A percentile compares a stretch with the other conserved stretches of the same genome.
phyloP scores from a whole-genome alignment of 2,329 filamentous ascomycete species.

The Cladophialophora psammophila region DNA sequence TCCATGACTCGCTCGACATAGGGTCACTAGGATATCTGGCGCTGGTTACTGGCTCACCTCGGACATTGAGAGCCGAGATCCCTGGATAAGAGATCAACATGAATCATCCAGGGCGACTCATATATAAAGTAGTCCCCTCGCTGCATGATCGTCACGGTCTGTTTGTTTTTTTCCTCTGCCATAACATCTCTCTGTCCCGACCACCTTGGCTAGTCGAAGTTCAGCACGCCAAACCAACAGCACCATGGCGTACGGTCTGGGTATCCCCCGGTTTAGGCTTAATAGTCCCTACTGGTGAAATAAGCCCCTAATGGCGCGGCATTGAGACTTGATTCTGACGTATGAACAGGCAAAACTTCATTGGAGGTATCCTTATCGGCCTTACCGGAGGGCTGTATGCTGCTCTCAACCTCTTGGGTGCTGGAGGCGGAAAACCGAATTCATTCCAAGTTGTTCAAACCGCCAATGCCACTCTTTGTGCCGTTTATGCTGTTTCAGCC shows the following conservation, averaged over 20 bases:
- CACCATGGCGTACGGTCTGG: constrained; percentile 1
- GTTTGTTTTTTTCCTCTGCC: not conserved
- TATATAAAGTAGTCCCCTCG: not conserved
- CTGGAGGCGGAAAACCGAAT: constrained; percentile 28
- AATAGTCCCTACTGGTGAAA: constrained; percentile 8
- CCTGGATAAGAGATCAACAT: not conserved
- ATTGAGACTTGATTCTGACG: not conserved
- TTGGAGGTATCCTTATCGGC: constrained; percentile 27
- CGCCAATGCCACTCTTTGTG: constrained; percentile 28
- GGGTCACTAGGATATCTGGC: not conserved
- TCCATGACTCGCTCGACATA: not conserved
- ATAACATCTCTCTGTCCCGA: not conserved
- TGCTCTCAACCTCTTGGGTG: constrained; percentile 28
- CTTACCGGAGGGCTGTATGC: constrained; percentile 26
- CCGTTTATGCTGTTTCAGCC: constrained; percentile 27
- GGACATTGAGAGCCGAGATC: not conserved
- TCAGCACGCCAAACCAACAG: not conserved
- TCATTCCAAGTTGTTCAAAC: constrained; percentile 24
- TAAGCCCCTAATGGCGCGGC: not conserved
- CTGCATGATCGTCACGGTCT: not conserved
- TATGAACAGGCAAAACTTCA: constrained; percentile 16
- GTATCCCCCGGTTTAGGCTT: constrained; percentile 7
- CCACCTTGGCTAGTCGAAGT: not conserved
- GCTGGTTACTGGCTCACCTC: not conserved
- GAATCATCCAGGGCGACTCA: not conserved